Conservation (phyloP, 225 moss, liverwort and hornwort genomes). For the Physcomitrellopsis africana region DNA sequence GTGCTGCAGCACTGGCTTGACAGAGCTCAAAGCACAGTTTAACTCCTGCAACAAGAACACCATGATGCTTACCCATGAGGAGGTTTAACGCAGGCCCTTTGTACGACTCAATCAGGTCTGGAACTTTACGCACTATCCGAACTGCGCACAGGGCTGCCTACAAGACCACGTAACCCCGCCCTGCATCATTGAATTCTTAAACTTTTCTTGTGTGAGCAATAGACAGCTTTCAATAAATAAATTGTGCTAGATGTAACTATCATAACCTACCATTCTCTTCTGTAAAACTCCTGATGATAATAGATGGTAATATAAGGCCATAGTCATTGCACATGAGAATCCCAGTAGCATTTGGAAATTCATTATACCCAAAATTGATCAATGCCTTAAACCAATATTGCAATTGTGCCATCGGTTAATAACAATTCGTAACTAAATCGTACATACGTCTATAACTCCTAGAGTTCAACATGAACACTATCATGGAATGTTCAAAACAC, state of each 20-base stretch:
- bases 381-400: conserved; percentile 8
- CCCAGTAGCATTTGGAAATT: background rate
- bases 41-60: conserved; percentile 94
- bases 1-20: conserved; percentile 64
- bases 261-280: background rate
- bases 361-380: conserved; percentile 2
- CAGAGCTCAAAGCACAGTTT: conserved; percentile 94
- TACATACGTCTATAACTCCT: conserved; percentile 1
- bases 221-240: background rate
- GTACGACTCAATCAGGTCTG: conserved; percentile 82
- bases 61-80: conserved; percentile 95
- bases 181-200: conserved; percentile 58
- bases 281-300: background rate
- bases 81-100: conserved; percentile 75
- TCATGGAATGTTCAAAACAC: background rate
- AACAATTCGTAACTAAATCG: background rate
- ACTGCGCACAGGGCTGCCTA: conserved; percentile 99
- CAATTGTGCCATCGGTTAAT: conserved; percentile 1
- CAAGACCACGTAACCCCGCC: conserved; percentile 73
- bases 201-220: conserved; percentile 32
- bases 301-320: background rate
- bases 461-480: conserved; percentile 3
- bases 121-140: conserved; percentile 89
- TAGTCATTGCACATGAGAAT: background rate
- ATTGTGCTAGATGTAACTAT: conserved; percentile 7